phyloP scores from a whole-genome alignment of 768 basidiomycete species.

The Trametes maxima region DNA sequence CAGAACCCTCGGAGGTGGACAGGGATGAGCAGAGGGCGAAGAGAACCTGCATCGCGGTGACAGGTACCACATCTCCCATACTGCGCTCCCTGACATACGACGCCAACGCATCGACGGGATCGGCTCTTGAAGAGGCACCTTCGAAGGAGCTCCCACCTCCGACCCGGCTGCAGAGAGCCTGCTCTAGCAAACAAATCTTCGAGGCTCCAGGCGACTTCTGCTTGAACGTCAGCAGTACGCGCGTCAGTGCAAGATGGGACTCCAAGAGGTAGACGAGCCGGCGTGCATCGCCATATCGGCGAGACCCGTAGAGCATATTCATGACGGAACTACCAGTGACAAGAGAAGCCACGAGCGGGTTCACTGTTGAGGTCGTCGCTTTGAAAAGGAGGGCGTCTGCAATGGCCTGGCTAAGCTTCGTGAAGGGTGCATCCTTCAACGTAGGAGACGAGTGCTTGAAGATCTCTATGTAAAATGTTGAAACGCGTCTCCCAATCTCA shows the following conservation, averaged over 20 bases:
- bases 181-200: slow-evolving; percentile 66
- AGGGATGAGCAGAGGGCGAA: slow-evolving; percentile 68
- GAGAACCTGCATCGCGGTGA: slow-evolving; percentile 69
- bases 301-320: slow-evolving; percentile 57
- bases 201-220: slow-evolving; percentile 37
- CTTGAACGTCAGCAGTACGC: slow-evolving; percentile 67
- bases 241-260: slow-evolving; percentile 62
- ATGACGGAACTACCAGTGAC: slow-evolving; percentile 62
- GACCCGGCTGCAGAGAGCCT: slow-evolving; percentile 67
- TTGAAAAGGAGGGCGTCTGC: slow-evolving; percentile 72
- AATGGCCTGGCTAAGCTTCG: slow-evolving; percentile 60
- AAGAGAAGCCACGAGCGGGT: slow-evolving; percentile 74
- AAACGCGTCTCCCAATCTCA: slow-evolving; percentile 73
- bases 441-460: slow-evolving; percentile 62
- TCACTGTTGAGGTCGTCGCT: slow-evolving; percentile 78
- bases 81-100: slow-evolving; percentile 66
- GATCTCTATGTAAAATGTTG: slow-evolving; percentile 66
- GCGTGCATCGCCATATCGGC: slow-evolving; percentile 70
- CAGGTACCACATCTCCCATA: slow-evolving; percentile 59
- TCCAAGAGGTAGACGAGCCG: slow-evolving; percentile 70
- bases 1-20: slow-evolving; percentile 57
- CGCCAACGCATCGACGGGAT: slow-evolving; percentile 77
- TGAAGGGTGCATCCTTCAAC: slow-evolving; percentile 58
- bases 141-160: slow-evolving; percentile 51
- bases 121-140: slow-evolving; percentile 50